A percentile compares a stretch with the other conserved stretches of the same genome.
Evolutionary conservation across 192 early-diverging fungal genomes (phyloP).

Genomic region (Backusella liffmaniae): DNA sequence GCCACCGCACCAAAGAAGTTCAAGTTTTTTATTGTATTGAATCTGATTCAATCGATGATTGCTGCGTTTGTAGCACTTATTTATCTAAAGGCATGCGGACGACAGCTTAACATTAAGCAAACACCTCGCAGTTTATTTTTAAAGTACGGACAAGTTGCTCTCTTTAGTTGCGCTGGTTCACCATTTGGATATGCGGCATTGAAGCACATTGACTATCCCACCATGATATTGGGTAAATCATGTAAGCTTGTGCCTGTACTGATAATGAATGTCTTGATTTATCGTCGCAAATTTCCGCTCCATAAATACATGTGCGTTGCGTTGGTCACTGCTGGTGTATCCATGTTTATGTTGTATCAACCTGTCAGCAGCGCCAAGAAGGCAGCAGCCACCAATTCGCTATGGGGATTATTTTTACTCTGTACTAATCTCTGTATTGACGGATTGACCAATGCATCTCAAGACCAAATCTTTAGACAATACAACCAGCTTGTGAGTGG

Average conservation of each 20-base stretch:
- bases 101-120: slow-evolving; percentile 36
- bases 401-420: slow-evolving; percentile 82
- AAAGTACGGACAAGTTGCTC: slow-evolving; percentile 76
- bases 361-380: slow-evolving; percentile 47
- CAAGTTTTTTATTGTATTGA: slow-evolving; percentile 90
- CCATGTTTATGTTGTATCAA: slow-evolving; percentile 89
- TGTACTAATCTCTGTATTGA: slow-evolving; percentile 86
- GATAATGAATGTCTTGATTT: slow-evolving; percentile 92
- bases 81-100: slow-evolving; percentile 63
- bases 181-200: slow-evolving; percentile 94
- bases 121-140: slow-evolving; percentile 37
- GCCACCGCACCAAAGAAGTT: slow-evolving; percentile 52
- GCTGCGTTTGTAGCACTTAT: slow-evolving; percentile 73
- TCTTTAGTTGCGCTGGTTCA: slow-evolving; percentile 73
- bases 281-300: slow-evolving; percentile 81
- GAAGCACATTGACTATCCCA: slow-evolving; percentile 95
- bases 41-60: slow-evolving; percentile 79
- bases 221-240: slow-evolving; percentile 94
- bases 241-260: slow-evolving; percentile 97
- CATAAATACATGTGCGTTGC: slow-evolving; percentile 87
- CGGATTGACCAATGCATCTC: slow-evolving; percentile 93
- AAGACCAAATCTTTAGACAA: slow-evolving; percentile 90
- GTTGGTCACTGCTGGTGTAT: slow-evolving; percentile 89
- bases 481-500: slow-evolving; percentile 66
- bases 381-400: slow-evolving; percentile 54